Evolutionary conservation across 495 filamentous ascomycete genomes (phyloP), one percentile per base, ranked within the genome.

Genomic region (Lasiosphaeria miniovina): DNA sequence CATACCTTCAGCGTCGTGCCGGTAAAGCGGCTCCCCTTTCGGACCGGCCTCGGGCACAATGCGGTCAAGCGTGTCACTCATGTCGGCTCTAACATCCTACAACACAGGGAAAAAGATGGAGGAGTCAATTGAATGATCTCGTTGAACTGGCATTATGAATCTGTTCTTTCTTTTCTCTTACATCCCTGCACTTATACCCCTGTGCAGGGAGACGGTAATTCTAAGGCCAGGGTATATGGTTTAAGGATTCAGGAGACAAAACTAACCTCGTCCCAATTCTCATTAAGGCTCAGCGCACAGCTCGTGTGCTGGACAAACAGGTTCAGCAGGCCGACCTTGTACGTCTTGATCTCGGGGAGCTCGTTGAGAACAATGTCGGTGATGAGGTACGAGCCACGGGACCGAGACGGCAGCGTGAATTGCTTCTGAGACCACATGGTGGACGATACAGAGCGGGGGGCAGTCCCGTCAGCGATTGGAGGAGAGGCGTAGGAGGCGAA

Each of bases 241-340:
- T 24, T 2, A 24, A 34, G 5, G 5, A 45, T 63, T 63, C 59
- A 3, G 33, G 52, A 52, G 58, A 59, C 11, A 93, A 88, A 71
- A 90, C 89, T 15, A 78, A 95, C 91, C 54, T 63, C 58, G 45
- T 74, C 71, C 86, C 81, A 98, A 75, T 98, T 98, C 84, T 98
- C 94, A 73, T 98, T 96, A 62, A 96, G 73, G 56, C 83, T 88
- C 54, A 96, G 78, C 45, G 88, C 92, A 75, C 89, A 93, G 70
- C 84, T 88, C 32, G 92, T 96, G 76, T 96, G 92, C 75, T 96
- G 90, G 49, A 96, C 77, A 74, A 96, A 96, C 49, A 96, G 80
- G 67, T 96, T 86, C 60, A 98, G 77, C 59, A 98, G 77, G 36
- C 94, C 94, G 61, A 92, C 80, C 71, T 91, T 91, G 82, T 96